Evolutionary conservation across 331 rosid species (phyloP).

Genomic region (Phaseolus coccineus): DNA sequence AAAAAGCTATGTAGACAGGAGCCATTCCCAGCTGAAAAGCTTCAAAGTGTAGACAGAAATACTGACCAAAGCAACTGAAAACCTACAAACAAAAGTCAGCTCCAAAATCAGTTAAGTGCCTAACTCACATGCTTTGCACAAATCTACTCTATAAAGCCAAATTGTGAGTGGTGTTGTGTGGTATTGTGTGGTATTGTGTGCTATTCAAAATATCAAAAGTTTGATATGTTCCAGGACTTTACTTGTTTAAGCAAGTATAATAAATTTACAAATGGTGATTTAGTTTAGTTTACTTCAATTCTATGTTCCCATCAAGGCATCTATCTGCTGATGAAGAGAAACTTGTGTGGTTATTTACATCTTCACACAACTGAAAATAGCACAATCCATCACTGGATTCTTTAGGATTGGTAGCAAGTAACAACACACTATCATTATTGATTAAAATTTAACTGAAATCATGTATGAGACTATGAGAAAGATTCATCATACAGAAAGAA

Average conservation of each 20-base stretch:
- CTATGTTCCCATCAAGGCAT: not conserved
- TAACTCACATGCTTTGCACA: not conserved
- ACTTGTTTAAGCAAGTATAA: conserved; percentile 19
- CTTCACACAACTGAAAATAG: not conserved
- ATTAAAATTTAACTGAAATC: not conserved
- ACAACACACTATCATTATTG: not conserved
- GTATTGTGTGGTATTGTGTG: not conserved
- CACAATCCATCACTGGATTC: conserved; percentile 7
- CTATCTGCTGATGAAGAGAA: not conserved
- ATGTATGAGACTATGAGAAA: not conserved
- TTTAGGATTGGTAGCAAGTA: not conserved
- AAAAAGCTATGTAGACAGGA: conserved; percentile 91
- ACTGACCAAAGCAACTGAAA: conserved; percentile 91
- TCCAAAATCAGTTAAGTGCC: conserved; percentile 28
- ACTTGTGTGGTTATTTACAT: not conserved
- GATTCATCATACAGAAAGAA: not conserved
- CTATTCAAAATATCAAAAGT: not conserved
- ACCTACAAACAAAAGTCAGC: conserved; percentile 59
- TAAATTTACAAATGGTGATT: conserved; percentile 1
- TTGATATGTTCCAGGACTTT: not conserved
- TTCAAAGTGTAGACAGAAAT: conserved; percentile 91
- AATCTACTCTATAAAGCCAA: not conserved
- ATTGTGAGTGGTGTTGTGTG: not conserved
- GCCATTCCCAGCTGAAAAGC: conserved; percentile 92
- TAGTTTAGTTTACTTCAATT: conserved; percentile 28